Percentiles rank a stretch among this genome's conserved stretches.
Evolutionary conservation across 495 filamentous ascomycete species (phyloP).

Genomic region (Parathielavia appendiculata): DNA sequence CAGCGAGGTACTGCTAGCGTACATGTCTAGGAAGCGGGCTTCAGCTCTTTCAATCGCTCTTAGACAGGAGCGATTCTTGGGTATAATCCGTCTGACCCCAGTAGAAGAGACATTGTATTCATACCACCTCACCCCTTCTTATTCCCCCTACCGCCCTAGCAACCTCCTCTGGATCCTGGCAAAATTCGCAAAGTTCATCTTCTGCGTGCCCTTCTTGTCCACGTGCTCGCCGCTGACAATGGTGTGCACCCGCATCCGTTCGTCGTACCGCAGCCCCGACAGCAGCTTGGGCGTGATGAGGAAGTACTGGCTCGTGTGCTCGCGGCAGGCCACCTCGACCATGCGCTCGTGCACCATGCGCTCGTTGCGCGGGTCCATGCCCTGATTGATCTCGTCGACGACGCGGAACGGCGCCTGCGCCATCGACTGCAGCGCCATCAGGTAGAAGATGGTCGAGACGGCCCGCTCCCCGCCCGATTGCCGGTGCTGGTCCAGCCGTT

Average conservation of each 20-base stretch:
- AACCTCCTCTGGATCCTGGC: slow-evolving; percentile 42
- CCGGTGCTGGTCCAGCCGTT: slow-evolving; percentile 80
- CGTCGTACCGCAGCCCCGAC: slow-evolving; percentile 75
- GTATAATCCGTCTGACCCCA: slow-evolving; percentile 6
- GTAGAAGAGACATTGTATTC: not conserved
- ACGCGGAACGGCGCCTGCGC: slow-evolving; percentile 97
- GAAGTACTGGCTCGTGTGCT: slow-evolving; percentile 74
- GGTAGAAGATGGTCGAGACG: slow-evolving; percentile 97
- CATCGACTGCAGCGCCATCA: slow-evolving; percentile 94
- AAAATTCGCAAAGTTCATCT: slow-evolving; percentile 54
- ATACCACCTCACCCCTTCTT: not conserved
- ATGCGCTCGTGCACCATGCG: slow-evolving; percentile 95
- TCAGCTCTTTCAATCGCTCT: not conserved
- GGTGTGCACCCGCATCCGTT: slow-evolving; percentile 85
- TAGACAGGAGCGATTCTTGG: not conserved
- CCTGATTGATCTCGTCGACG: slow-evolving; percentile 99
- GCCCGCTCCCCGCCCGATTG: slow-evolving; percentile 96
- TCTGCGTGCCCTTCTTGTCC: slow-evolving; percentile 45
- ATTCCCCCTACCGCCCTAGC: slow-evolving; percentile 9
- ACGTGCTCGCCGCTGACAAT: slow-evolving; percentile 92
- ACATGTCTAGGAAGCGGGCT: not conserved
- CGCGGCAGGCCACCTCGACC: slow-evolving; percentile 85
- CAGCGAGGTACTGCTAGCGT: too few relatives aligned
- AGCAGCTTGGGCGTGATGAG: slow-evolving; percentile 98
- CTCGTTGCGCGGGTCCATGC: slow-evolving; percentile 98